Evolutionary conservation across 805 yeast species (phyloP).

Genomic region (Priceomyces fermenticarens): DNA sequence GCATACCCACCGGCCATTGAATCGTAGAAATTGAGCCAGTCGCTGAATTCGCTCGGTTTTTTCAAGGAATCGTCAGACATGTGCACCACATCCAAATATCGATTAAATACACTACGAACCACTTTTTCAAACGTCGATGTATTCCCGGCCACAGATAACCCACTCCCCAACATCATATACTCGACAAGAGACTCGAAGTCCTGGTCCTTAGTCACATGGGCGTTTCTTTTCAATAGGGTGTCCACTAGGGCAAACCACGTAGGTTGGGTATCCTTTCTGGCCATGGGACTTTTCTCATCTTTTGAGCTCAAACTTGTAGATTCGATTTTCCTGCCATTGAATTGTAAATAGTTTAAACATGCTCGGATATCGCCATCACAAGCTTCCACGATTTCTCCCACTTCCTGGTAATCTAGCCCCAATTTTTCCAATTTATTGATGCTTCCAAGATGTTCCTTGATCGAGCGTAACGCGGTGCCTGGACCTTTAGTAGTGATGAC

Average conservation of each 20-base stretch:
- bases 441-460: constrained; percentile 43
- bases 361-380: constrained; percentile 85
- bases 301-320: constrained; percentile 2
- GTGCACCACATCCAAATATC: constrained; percentile 58
- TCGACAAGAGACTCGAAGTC: constrained; percentile 49
- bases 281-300: constrained; percentile 3
- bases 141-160: constrained; percentile 32
- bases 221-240: constrained; percentile 53
- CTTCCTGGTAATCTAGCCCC: constrained; percentile 42
- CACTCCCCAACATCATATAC: constrained; percentile 40
- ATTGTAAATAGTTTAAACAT: constrained; percentile 80
- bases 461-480: constrained; percentile 33
- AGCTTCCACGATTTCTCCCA: constrained; percentile 64
- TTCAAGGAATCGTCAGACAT: constrained; percentile 57
- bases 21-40: constrained; percentile 78
- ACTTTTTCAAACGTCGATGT: constrained; percentile 58
- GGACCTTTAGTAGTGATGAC: constrained; percentile 34
- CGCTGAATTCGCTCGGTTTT: constrained; percentile 61
- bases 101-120: constrained; percentile 66
- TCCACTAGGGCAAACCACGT: constrained; percentile 70
- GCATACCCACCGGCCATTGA: constrained; percentile 33
- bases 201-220: constrained; percentile 42
- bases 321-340: constrained; percentile 32
- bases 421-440: constrained; percentile 54
- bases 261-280: constrained; percentile 56